Percentiles rank a stretch among this genome's conserved stretches.
These are phyloP conservation scores for Apodospora peruviana DNA, from an alignment of 495 filamentous ascomycete species.

Conservation along the genomic window DNA sequence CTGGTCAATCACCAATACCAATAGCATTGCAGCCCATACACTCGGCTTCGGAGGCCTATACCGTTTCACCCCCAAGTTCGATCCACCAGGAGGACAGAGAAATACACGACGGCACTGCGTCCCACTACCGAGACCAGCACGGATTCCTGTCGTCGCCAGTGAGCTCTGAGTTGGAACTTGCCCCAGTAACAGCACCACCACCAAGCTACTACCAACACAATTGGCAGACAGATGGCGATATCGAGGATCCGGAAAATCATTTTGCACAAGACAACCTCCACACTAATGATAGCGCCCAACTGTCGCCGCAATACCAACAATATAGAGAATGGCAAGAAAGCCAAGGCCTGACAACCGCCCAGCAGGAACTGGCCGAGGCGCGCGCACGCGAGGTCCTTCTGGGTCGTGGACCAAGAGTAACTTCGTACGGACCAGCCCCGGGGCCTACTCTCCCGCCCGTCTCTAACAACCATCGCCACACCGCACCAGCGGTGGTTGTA, in stretches of 20 bases:
- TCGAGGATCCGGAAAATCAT: not conserved
- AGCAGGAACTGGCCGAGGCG: constrained; percentile 17
- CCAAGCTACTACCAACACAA: not conserved
- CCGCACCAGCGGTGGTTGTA: too few relatives aligned
- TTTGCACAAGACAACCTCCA: not conserved
- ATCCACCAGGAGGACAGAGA: constrained; percentile 10
- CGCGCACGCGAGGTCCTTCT: constrained; percentile 9
- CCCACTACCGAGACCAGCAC: not conserved
- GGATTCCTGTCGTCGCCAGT: too few relatives aligned
- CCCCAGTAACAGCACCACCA: not conserved
- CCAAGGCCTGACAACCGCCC: not conserved
- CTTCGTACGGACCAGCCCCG: constrained; percentile 16
- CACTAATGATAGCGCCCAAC: not conserved
- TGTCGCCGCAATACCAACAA: not conserved
- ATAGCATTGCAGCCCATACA: constrained; percentile 3
- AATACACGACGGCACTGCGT: not conserved
- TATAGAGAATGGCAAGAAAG: not conserved
- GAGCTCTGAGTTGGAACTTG: too few relatives aligned
- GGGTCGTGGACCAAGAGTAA: constrained; percentile 1
- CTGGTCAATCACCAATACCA: not conserved
- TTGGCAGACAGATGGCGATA: not conserved
- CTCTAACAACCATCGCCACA: too few relatives aligned
- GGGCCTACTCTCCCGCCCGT: not conserved
- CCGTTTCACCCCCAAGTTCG: constrained; percentile 21
- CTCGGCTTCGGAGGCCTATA: constrained; percentile 5